A percentile compares a stretch with the other conserved stretches of the same genome.
These are phyloP conservation scores for Candida cerambycidarum DNA, from an alignment of 805 yeast species.

Conservation along the genomic window DNA sequence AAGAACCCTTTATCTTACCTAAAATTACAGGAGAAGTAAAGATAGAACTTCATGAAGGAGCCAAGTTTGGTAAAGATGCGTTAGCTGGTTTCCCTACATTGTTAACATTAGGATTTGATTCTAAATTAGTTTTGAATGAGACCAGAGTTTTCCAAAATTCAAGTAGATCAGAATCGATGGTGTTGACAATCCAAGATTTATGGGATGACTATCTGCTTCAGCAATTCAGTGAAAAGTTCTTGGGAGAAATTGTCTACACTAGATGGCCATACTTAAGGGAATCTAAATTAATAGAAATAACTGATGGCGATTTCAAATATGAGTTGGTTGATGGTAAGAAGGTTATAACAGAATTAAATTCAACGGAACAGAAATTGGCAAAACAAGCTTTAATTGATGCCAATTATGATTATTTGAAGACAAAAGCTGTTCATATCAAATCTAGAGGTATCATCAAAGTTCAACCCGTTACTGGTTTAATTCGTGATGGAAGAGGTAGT, in stretches of 20 bases:
- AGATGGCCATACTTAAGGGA: slow-evolving; percentile 93
- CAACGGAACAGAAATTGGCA: slow-evolving; percentile 42
- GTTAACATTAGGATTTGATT: slow-evolving; percentile 61
- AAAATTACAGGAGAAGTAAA: slow-evolving; percentile 42
- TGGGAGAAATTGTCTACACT: slow-evolving; percentile 66
- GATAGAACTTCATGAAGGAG: slow-evolving; percentile 65
- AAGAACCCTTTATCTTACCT: slow-evolving; percentile 55
- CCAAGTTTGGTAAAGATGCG: slow-evolving; percentile 64
- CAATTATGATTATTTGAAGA: slow-evolving; percentile 43
- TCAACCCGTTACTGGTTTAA: slow-evolving; percentile 74
- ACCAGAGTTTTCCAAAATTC: slow-evolving; percentile 83
- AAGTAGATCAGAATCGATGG: slow-evolving; percentile 77
- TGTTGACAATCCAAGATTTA: slow-evolving; percentile 57
- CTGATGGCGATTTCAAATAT: slow-evolving; percentile 54
- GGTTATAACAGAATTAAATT: slow-evolving; percentile 5
- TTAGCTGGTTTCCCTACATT: slow-evolving; percentile 91
- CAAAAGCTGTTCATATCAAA: slow-evolving; percentile 63
- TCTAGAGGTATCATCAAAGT: slow-evolving; percentile 62
- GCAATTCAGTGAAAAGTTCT: slow-evolving; percentile 62
- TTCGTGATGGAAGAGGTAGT: slow-evolving; percentile 69
- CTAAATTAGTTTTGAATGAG: slow-evolving; percentile 57
- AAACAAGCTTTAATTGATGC: slow-evolving; percentile 40
- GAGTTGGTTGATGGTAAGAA: slow-evolving; percentile 24
- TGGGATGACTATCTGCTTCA: slow-evolving; percentile 57
- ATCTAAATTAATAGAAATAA: slow-evolving; percentile 63